Conservation (phyloP, 1,284 basidiomycete species). For the Cerrena zonata region DNA sequence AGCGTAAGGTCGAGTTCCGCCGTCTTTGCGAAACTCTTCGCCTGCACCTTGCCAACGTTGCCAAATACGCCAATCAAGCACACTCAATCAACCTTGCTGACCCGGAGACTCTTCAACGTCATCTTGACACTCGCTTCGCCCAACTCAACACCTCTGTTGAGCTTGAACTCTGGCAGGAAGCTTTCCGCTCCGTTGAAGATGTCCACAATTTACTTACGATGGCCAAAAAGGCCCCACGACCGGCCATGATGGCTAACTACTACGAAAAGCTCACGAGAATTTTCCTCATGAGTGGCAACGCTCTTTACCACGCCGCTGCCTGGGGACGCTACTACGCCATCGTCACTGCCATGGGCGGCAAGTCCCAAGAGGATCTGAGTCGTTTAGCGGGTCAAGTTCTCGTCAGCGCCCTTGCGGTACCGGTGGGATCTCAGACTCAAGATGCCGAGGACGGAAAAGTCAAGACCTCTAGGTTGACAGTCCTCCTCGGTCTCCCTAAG, state of each 20-base stretch:
- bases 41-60: constrained; percentile 89
- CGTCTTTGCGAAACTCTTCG: constrained; percentile 95
- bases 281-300: constrained; percentile 89
- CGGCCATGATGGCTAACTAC: constrained; percentile 98
- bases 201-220: constrained; percentile 93
- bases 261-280: constrained; percentile 98
- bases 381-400: constrained; percentile 89
- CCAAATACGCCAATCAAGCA: constrained; percentile 92
- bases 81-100: constrained; percentile 98
- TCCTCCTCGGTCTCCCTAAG: constrained; percentile 80
- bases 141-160: constrained; percentile 98
- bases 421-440: constrained; percentile 70
- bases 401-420: constrained; percentile 89
- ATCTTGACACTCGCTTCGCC: constrained; percentile 96
- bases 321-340: constrained; percentile 84
- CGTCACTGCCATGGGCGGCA: constrained; percentile 61
- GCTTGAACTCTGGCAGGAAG: constrained; percentile 98
- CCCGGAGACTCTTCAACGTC: constrained; percentile 91
- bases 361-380: constrained; percentile 73
- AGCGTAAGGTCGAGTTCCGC: constrained; percentile 96
- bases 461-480: constrained; percentile 74
- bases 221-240: constrained; percentile 87
- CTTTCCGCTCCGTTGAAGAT: constrained; percentile 97
- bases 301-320: constrained; percentile 94
- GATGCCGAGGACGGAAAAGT: constrained; percentile 71